Evolutionary conservation across 768 basidiomycete genomes (phyloP), one percentile per base, ranked within the genome.

Genomic region (Podaxis pistillaris): DNA sequence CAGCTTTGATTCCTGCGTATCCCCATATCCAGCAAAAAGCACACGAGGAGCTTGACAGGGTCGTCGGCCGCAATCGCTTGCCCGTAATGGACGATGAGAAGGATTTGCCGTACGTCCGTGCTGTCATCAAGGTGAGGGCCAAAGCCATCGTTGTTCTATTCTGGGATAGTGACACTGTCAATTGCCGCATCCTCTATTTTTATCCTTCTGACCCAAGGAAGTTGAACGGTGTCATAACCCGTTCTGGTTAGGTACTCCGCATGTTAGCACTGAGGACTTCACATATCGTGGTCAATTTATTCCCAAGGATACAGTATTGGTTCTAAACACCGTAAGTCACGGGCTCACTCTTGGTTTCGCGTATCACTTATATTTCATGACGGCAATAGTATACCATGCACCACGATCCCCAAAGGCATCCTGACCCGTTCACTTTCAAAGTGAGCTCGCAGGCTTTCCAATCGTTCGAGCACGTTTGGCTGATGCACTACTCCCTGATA

Each of bases 231-330:
- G 73, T 28, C 73, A 72, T 51, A 73, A 70, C 64, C 76, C 75
- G 38, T 79, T 76, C 66, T 77, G 75, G 75, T 68, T 78, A 22
- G 75, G 72, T 15, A 75, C 76, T 2, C 79, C 79, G 2, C 80
- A 82, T 65, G 64, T 68, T 17, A 71, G 69, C 44, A 72, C 69
- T 2, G 65, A 76, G 28, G 79, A 81, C 63, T 78, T 79, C 67
- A 75, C 72, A 0, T 81, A 80, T 65, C 67, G 69, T 4, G 79
- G 77, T 15, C 66, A 75, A 58, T 76, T 74, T 63, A 77, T 81
- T 36, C 79, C 79, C 0, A 76, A 76, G 59, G 73, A 77, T 40
- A 73, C 77, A 0, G 73, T 76, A 19, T 58, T 81, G 1, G 67
- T 81, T 17, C 57, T 78, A 28, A 81, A 81, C 64, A 73, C 74